These are phyloP conservation scores for Nakazawaea holstii DNA, from an alignment of 805 yeast species.

Conservation along the genomic window DNA sequence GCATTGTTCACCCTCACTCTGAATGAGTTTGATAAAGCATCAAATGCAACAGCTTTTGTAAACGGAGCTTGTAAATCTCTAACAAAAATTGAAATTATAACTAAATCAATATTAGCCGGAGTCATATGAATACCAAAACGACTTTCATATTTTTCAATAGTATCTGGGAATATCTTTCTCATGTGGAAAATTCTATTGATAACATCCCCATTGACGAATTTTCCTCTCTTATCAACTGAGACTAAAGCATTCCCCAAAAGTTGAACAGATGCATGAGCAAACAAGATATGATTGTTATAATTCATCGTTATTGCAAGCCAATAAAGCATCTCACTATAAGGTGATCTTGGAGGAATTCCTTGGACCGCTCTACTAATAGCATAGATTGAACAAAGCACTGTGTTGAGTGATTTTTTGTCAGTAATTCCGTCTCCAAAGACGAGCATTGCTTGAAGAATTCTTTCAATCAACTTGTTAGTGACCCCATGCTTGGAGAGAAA, in stretches of 20 bases:
- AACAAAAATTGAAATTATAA: slow-evolving; percentile 40
- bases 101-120: slow-evolving; percentile 43
- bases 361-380: slow-evolving; percentile 42
- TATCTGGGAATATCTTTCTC: slow-evolving; percentile 33
- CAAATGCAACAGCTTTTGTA: slow-evolving; percentile 43
- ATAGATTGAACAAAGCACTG: slow-evolving; percentile 31
- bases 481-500: slow-evolving; percentile 60
- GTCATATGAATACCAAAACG: slow-evolving; percentile 33
- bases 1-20: slow-evolving; percentile 35
- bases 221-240: slow-evolving; percentile 26
- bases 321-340: slow-evolving; percentile 40
- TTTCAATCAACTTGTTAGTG: slow-evolving; percentile 45
- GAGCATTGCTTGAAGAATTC: slow-evolving; percentile 18
- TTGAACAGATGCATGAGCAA: slow-evolving; percentile 25
- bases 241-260: slow-evolving; percentile 30
- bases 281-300: slow-evolving; percentile 19
- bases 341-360: slow-evolving; percentile 41
- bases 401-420: slow-evolving; percentile 19
- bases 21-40: slow-evolving; percentile 38
- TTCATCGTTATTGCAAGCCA: slow-evolving; percentile 35
- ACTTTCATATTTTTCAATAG: slow-evolving; percentile 37
- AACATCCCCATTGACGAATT: slow-evolving; percentile 19
- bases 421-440: slow-evolving; percentile 15
- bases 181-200: slow-evolving; percentile 25
- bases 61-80: slow-evolving; percentile 59